These are phyloP conservation scores for Diplodia sapinea DNA, from an alignment of 2,329 filamentous ascomycete genomes.

Conservation along the genomic window DNA sequence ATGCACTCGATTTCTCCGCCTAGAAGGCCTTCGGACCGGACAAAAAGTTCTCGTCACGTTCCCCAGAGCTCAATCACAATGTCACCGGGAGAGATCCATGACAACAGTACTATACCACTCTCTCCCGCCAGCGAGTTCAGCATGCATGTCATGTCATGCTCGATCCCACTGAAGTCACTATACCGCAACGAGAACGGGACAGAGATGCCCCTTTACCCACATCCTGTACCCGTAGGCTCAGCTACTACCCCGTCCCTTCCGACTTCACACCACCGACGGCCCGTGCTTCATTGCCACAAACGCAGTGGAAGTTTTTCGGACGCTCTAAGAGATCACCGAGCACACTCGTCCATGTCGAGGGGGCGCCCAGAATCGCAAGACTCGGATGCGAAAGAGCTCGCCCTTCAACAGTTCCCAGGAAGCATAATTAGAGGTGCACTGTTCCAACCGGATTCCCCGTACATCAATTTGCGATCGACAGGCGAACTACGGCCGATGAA, in stretches of 20 bases:
- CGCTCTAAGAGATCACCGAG: constrained; percentile 72
- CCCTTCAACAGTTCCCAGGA: constrained; percentile 67
- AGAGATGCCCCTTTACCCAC: constrained; percentile 49
- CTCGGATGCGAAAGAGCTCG: neutral
- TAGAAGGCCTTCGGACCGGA: constrained; percentile 11
- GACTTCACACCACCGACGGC: constrained; percentile 35
- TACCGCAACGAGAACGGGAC: constrained; percentile 44
- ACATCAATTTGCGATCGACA: constrained; percentile 64
- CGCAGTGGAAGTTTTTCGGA: constrained; percentile 88
- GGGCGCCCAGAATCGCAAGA: constrained; percentile 12
- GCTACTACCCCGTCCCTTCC: constrained; percentile 2
- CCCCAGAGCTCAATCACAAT: constrained; percentile 47
- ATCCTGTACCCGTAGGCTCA: constrained; percentile 40
- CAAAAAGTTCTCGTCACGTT: constrained; percentile 42
- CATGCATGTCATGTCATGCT: constrained; percentile 65
- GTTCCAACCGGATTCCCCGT: constrained; percentile 80
- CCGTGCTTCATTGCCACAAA: constrained; percentile 65
- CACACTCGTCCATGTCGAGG: constrained; percentile 14
- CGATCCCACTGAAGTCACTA: constrained; percentile 55
- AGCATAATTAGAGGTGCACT: constrained; percentile 87
- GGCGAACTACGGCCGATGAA: constrained; percentile 39
- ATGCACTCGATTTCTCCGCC: constrained; percentile 11
- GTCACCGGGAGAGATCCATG: constrained; percentile 41
- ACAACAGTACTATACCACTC: constrained; percentile 44
- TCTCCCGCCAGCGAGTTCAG: constrained; percentile 58